Evolutionary conservation across 1,284 basidiomycete genomes (phyloP).

Genomic region (Melampsora larici-populina): DNA sequence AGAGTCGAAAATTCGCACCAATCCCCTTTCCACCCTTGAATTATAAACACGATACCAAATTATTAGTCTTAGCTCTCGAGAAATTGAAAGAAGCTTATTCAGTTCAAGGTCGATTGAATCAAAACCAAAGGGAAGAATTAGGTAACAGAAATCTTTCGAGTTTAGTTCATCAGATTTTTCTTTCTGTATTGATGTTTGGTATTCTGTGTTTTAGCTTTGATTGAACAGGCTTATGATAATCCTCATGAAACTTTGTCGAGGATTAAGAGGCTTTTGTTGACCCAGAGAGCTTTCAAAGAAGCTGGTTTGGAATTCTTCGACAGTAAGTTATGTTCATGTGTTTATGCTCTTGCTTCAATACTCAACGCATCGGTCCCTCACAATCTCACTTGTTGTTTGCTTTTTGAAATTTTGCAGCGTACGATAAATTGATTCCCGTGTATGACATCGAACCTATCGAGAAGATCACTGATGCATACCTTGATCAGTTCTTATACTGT

Average conservation of each 20-base stretch:
- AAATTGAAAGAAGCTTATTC: conserved; percentile 97
- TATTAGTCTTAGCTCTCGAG: conserved; percentile 88
- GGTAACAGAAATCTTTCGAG: conserved; percentile 5
- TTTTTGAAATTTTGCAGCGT: conserved; percentile 58
- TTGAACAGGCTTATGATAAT: conserved; percentile 95
- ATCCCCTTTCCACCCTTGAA: conserved; percentile 97
- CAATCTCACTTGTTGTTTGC: conserved; percentile 55
- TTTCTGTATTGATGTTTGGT: not conserved
- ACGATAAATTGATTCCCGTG: conserved; percentile 94
- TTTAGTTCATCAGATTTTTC: not conserved
- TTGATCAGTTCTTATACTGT: conserved; percentile 62
- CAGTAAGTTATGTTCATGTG: conserved; percentile 45
- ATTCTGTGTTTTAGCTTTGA: conserved; percentile 66
- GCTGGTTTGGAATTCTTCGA: conserved; percentile 71
- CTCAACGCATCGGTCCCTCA: conserved; percentile 12
- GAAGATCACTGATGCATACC: conserved; percentile 85
- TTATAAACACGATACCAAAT: conserved; percentile 96
- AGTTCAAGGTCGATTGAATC: conserved; percentile 93
- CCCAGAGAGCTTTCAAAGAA: conserved; percentile 96
- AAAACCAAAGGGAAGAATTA: conserved; percentile 87
- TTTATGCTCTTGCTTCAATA: not conserved
- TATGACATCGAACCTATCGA: conserved; percentile 98
- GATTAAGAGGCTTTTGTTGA: conserved; percentile 89
- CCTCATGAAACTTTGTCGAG: conserved; percentile 70
- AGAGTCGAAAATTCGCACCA: conserved; percentile 90